Evolutionary conservation across 116 monocot species (phyloP).

Genomic region (Phalaenopsis hybrid): DNA sequence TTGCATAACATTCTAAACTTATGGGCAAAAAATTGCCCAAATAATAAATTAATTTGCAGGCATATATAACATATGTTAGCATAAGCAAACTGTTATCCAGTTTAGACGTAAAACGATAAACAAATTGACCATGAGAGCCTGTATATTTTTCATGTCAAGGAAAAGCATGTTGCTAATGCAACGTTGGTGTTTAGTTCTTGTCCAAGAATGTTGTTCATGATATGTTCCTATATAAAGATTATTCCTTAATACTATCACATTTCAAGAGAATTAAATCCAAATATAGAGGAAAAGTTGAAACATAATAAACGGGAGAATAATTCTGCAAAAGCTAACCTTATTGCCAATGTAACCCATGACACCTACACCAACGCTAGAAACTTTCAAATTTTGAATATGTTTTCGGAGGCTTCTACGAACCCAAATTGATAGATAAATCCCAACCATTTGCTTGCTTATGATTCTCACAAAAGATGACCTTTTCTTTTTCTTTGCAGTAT

Average conservation of each 20-base stretch:
- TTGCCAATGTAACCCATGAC: slow-evolving; percentile 93
- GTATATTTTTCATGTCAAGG: background rate
- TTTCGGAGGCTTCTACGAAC: slow-evolving; percentile 62
- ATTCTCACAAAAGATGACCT: slow-evolving; percentile 60
- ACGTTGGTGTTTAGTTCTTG: background rate
- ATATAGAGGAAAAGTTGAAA: background rate
- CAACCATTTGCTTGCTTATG: slow-evolving; percentile 97
- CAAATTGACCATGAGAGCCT: background rate
- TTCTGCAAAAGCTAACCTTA: slow-evolving; percentile 45
- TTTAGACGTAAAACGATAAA: background rate
- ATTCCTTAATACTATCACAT: background rate
- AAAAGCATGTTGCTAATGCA: background rate
- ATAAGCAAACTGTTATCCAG: background rate
- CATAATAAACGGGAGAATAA: background rate
- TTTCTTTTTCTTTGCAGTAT: slow-evolving; percentile 29
- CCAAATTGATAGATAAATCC: slow-evolving; percentile 81
- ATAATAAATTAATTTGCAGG: background rate
- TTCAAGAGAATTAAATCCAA: background rate
- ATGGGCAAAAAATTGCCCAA: background rate
- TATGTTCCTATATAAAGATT: background rate
- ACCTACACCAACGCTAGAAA: slow-evolving; percentile 94
- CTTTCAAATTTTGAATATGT: slow-evolving; percentile 82
- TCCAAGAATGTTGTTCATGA: background rate
- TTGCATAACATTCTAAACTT: background rate
- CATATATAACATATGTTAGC: background rate